Conservation (phyloP, 1,139 yeast species). For the Diutina pseudorugosa region DNA sequence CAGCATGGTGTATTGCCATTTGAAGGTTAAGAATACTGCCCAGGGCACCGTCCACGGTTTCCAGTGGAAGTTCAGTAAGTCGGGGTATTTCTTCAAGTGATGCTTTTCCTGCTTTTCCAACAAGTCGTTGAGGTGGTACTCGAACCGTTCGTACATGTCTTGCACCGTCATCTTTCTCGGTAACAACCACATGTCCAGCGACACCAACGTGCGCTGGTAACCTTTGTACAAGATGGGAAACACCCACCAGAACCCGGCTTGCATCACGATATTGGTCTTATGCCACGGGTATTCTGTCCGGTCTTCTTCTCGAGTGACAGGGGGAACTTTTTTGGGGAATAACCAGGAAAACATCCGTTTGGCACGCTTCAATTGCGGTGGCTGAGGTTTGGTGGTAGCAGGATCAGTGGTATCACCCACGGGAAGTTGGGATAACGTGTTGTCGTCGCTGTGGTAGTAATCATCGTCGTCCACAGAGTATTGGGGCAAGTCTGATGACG, state of each 20-base stretch:
- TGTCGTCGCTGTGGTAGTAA: not conserved
- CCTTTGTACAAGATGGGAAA: constrained; percentile 29
- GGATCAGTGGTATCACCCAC: not conserved
- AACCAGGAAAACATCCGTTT: constrained; percentile 21
- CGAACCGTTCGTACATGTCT: constrained; percentile 23
- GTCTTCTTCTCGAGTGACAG: constrained; percentile 24
- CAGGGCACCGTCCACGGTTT: constrained; percentile 23
- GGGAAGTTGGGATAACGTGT: not conserved
- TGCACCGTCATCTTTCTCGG: constrained; percentile 28
- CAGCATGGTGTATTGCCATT: constrained; percentile 23
- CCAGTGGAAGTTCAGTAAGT: constrained; percentile 22
- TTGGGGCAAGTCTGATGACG: not conserved
- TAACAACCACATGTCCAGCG: constrained; percentile 27
- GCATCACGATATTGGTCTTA: constrained; percentile 13
- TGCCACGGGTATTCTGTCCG: constrained; percentile 28
- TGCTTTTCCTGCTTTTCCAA: constrained; percentile 14
- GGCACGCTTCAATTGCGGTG: constrained; percentile 3
- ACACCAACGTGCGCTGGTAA: constrained; percentile 29
- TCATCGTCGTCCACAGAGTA: not conserved
- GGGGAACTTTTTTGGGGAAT: constrained; percentile 25
- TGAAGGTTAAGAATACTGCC: constrained; percentile 27
- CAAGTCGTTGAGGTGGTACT: constrained; percentile 14
- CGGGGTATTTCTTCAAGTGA: constrained; percentile 15
- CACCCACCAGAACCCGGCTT: constrained; percentile 29
- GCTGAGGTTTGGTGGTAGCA: not conserved